These are phyloP conservation scores for Vitis hybrid DNA, from an alignment of 177 flowering plant genomes.

Conservation along the genomic window DNA sequence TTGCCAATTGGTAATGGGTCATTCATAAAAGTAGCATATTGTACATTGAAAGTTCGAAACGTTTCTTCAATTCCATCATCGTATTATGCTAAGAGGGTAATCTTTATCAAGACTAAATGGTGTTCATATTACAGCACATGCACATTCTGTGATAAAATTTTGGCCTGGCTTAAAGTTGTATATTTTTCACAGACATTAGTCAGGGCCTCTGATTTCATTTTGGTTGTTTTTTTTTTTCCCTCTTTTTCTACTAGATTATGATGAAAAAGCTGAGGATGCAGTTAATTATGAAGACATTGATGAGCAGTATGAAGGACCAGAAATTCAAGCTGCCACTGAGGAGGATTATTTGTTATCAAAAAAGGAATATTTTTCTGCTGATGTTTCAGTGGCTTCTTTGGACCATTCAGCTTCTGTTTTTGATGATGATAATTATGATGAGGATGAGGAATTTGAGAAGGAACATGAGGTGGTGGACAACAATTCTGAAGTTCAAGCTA, in stretches of 20 bases:
- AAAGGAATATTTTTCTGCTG: constrained; percentile 58
- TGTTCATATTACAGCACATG: too few species aligned
- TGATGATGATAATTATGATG: constrained; percentile 96
- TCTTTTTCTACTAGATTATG: constrained; percentile 59
- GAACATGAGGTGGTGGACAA: constrained; percentile 38
- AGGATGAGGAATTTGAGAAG: constrained; percentile 62
- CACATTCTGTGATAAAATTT: constrained; percentile 1
- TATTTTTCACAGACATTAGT: neutral
- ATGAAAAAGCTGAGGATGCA: constrained; percentile 92
- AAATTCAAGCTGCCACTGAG: constrained; percentile 67
- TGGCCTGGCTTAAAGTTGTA: neutral
- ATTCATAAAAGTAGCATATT: too few species aligned
- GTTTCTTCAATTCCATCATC: too few species aligned
- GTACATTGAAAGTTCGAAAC: too few species aligned
- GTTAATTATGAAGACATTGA: constrained; percentile 96
- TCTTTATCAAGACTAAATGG: too few species aligned
- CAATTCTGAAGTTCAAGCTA: constrained; percentile 24
- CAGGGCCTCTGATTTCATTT: constrained; percentile 3
- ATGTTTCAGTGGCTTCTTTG: constrained; percentile 42
- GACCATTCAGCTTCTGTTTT: constrained; percentile 50
- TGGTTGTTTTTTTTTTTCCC: neutral
- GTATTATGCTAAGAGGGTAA: too few species aligned
- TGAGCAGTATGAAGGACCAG: constrained; percentile 98
- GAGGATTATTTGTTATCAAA: constrained; percentile 80
- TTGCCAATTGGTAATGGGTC: too few species aligned